These are phyloP conservation scores for Blastomyces parvus DNA, from an alignment of 2,329 filamentous ascomycete species.

Conservation along the genomic window DNA sequence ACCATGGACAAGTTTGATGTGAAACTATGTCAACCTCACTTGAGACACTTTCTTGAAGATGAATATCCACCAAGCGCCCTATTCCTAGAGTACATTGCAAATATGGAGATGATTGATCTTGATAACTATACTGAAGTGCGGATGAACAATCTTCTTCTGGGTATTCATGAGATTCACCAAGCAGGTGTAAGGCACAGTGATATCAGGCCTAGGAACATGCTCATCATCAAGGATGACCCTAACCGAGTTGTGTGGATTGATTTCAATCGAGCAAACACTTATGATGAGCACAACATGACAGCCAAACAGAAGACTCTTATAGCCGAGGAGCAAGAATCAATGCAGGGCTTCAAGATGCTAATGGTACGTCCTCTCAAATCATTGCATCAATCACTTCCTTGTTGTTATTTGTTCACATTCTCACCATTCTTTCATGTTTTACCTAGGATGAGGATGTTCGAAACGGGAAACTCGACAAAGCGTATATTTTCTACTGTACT, in stretches of 20 bases:
- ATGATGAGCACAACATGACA: conserved; percentile 9
- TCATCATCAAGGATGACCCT: conserved; percentile 15
- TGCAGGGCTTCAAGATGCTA: neutral
- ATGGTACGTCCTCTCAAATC: neutral
- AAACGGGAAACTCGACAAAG: conserved; percentile 11
- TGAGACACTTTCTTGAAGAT: conserved; percentile 14
- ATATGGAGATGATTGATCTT: conserved; percentile 18
- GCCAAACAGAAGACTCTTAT: conserved; percentile 7
- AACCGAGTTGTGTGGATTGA: neutral
- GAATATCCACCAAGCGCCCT: conserved; percentile 18
- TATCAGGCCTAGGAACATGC: conserved; percentile 22
- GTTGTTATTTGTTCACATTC: neutral
- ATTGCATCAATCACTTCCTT: neutral
- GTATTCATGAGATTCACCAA: conserved; percentile 19
- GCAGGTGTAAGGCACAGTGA: conserved; percentile 20
- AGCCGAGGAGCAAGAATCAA: conserved; percentile 6
- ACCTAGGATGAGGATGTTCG: conserved; percentile 4
- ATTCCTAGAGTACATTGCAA: conserved; percentile 22
- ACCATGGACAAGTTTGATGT: conserved; percentile 13
- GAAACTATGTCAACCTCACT: conserved; percentile 7
- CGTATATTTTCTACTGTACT: conserved; percentile 11
- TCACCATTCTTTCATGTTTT: neutral
- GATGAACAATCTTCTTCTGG: conserved; percentile 16
- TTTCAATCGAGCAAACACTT: conserved; percentile 8
- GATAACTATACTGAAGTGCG: conserved; percentile 18